phyloP scores from a whole-genome alignment of 805 yeast genomes.

The Starmera pachycereana region DNA sequence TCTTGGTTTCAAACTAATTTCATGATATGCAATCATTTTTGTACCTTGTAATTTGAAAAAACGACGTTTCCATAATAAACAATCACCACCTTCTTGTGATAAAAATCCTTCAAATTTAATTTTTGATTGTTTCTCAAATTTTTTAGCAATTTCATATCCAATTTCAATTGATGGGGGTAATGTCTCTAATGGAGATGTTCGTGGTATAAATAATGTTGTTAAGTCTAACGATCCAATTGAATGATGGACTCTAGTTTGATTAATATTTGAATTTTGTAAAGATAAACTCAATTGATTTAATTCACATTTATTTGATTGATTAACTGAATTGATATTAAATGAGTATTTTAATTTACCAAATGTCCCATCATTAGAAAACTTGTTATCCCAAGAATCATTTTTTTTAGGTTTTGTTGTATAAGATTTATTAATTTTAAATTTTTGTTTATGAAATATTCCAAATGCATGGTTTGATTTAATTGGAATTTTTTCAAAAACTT shows the following conservation, averaged over 20 bases:
- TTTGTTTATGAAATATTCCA: constrained; percentile 30
- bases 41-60: constrained; percentile 66
- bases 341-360: constrained; percentile 70
- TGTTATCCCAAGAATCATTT: constrained; percentile 47
- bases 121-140: constrained; percentile 25
- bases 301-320: constrained; percentile 36
- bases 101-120: constrained; percentile 53
- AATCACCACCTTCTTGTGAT: constrained; percentile 89
- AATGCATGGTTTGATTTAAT: constrained; percentile 36
- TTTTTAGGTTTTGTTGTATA: constrained; percentile 39
- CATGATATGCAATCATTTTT: constrained; percentile 68
- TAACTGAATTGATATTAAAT: constrained; percentile 42
- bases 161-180: constrained; percentile 61
- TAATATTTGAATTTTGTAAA: constrained; percentile 67
- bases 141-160: constrained; percentile 32
- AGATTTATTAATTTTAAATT: constrained; percentile 28
- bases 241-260: constrained; percentile 35
- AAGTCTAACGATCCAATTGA: constrained; percentile 57
- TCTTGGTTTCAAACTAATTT: constrained; percentile 52
- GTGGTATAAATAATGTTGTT: constrained; percentile 59
- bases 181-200: constrained; percentile 46
- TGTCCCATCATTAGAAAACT: constrained; percentile 80
- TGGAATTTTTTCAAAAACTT: constrained; percentile 48
- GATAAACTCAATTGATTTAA: constrained; percentile 50
- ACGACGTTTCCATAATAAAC: constrained; percentile 59